phyloP scores from a whole-genome alignment of 805 yeast species.

The Isabelozyma heimii region DNA sequence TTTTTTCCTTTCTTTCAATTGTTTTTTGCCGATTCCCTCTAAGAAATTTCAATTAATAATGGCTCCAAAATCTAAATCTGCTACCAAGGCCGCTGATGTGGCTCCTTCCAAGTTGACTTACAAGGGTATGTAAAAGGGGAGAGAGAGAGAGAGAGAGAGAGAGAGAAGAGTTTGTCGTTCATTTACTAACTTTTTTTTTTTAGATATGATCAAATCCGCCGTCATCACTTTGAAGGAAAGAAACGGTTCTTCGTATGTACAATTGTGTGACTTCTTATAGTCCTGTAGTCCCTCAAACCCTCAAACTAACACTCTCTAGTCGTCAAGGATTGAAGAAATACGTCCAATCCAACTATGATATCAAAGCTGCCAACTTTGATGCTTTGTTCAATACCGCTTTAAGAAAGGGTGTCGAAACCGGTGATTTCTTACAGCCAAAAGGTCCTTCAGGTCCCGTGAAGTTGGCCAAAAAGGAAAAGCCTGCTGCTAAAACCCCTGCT shows the following conservation, averaged over 20 bases:
- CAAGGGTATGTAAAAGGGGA: slow-evolving; percentile 41
- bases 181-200: neutral
- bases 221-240: slow-evolving; percentile 71
- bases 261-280: slow-evolving; percentile 1
- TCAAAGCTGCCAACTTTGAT: slow-evolving; percentile 66
- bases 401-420: slow-evolving; percentile 77
- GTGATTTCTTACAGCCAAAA: slow-evolving; percentile 78
- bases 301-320: slow-evolving; percentile 30
- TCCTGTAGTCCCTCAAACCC: neutral
- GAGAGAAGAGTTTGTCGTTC: neutral
- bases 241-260: slow-evolving; percentile 68
- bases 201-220: slow-evolving; percentile 68
- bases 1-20: slow-evolving; percentile 2
- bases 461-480: slow-evolving; percentile 45
- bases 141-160: too few species aligned
- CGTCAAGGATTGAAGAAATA: slow-evolving; percentile 88
- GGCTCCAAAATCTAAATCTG: slow-evolving; percentile 34
- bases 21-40: neutral
- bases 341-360: slow-evolving; percentile 60
- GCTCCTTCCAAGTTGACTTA: slow-evolving; percentile 37
- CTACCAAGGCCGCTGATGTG: slow-evolving; percentile 7
- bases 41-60: slow-evolving; percentile 12
- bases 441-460: slow-evolving; percentile 88
- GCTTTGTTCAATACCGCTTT: slow-evolving; percentile 73
- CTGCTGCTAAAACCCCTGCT: slow-evolving; percentile 24